A percentile compares a stretch with the other conserved stretches of the same genome.
Conservation (phyloP, 768 basidiomycete species). For the Daedaleopsis nitida region DNA sequence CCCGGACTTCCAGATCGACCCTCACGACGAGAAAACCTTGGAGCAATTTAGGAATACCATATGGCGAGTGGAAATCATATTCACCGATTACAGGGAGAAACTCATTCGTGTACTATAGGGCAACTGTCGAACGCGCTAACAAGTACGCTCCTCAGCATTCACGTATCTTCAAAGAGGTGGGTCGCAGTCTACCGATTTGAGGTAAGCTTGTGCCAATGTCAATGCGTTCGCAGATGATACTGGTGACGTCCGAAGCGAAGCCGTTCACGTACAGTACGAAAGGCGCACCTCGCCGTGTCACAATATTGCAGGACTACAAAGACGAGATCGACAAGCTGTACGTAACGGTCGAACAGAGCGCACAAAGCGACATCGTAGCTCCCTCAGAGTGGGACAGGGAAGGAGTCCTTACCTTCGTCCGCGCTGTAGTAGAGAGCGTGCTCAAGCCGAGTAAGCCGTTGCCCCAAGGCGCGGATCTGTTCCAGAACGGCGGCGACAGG, state of each 20-base stretch:
- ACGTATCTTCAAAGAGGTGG: slow-evolving; percentile 32
- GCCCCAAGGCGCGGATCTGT: slow-evolving; percentile 22
- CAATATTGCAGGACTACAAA: slow-evolving; percentile 21
- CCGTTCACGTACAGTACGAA: slow-evolving; percentile 21
- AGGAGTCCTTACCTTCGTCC: slow-evolving; percentile 14
- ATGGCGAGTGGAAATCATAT: slow-evolving; percentile 28
- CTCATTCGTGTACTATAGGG: slow-evolving; percentile 25
- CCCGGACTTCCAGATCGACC: slow-evolving; percentile 30
- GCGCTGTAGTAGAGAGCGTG: slow-evolving; percentile 19
- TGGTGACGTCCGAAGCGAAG: slow-evolving; percentile 14
- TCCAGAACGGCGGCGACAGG: slow-evolving; percentile 29
- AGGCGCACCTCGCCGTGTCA: slow-evolving; percentile 29
- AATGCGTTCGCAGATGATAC: slow-evolving; percentile 10
- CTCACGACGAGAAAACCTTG: slow-evolving; percentile 29
- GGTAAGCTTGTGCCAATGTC: neutral
- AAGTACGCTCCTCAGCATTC: slow-evolving; percentile 41
- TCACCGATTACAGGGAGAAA: neutral
- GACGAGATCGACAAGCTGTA: slow-evolving; percentile 25
- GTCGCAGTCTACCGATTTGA: neutral
- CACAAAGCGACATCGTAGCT: slow-evolving; percentile 18
- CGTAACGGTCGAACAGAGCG: slow-evolving; percentile 19
- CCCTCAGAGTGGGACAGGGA: slow-evolving; percentile 18
- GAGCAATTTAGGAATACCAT: slow-evolving; percentile 37
- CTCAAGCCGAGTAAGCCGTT: slow-evolving; percentile 6
- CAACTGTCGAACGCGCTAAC: slow-evolving; percentile 39